These are phyloP conservation scores for Agroathelia rolfsii DNA, from an alignment of 1,284 basidiomycete genomes.

Conservation along the genomic window DNA sequence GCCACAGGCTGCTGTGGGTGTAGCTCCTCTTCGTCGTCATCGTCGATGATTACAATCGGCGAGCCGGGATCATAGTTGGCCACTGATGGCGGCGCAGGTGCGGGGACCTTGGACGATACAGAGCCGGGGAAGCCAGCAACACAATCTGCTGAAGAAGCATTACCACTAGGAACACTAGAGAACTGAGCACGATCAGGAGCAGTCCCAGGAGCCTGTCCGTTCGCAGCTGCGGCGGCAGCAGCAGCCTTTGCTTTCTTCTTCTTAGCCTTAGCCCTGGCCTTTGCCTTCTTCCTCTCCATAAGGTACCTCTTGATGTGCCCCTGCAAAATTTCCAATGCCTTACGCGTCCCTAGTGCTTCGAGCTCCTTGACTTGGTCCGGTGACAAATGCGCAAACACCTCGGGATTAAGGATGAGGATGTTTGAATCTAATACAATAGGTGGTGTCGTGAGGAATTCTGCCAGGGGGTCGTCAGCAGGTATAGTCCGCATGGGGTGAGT, in stretches of 20 bases:
- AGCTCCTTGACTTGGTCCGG: constrained; percentile 66
- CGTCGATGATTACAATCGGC: too few species aligned
- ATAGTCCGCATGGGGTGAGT: constrained; percentile 28
- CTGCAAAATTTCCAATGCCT: constrained; percentile 75
- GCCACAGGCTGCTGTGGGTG: too few species aligned
- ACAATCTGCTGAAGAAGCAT: too few species aligned
- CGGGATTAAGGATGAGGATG: constrained; percentile 75
- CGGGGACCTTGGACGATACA: too few species aligned
- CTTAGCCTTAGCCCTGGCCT: constrained; percentile 20
- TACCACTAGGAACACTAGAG: too few species aligned
- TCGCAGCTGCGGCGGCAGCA: too few species aligned
- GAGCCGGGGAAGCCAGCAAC: too few species aligned
- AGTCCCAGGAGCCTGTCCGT: too few species aligned
- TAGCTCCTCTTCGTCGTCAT: too few species aligned
- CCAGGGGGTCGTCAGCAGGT: constrained; percentile 33
- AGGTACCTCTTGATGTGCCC: constrained; percentile 77
- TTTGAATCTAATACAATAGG: constrained; percentile 82
- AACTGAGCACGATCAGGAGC: too few species aligned
- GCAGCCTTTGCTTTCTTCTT: constrained; percentile 11
- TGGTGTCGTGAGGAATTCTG: constrained; percentile 40
- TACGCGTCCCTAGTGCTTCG: constrained; percentile 73
- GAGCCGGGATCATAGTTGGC: too few species aligned
- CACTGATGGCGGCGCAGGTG: too few species aligned
- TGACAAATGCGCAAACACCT: constrained; percentile 74
- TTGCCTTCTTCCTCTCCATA: constrained; percentile 63